phyloP scores from a whole-genome alignment of 495 filamentous ascomycete genomes.

The Hyaloscypha variabilis region DNA sequence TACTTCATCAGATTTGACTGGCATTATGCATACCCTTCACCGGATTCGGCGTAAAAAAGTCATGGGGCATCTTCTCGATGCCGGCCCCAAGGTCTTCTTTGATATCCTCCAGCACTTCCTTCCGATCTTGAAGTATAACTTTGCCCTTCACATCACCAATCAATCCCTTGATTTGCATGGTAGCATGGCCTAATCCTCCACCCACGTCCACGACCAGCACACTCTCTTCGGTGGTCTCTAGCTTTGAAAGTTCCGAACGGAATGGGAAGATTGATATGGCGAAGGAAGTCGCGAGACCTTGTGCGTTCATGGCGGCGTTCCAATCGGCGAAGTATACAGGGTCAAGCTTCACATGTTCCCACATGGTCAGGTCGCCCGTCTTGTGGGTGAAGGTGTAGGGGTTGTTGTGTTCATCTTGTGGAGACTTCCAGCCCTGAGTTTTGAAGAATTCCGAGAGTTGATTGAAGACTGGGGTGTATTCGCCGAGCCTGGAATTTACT shows the following conservation, averaged over 20 bases:
- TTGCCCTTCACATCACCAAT: constrained; percentile 14
- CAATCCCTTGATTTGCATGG: constrained; percentile 2
- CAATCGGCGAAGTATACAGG: constrained; percentile 24
- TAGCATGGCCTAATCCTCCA: constrained; percentile 31
- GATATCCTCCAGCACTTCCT: constrained; percentile 38
- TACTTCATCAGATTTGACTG: constrained; percentile 44
- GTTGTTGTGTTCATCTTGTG: constrained; percentile 23
- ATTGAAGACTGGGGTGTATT: constrained; percentile 12
- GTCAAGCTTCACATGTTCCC: constrained; percentile 20
- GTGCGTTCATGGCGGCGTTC: constrained; percentile 30
- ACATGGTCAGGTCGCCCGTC: constrained; percentile 26
- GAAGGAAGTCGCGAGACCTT: constrained; percentile 12
- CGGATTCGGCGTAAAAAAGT: constrained; percentile 55
- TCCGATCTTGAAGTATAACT: constrained; percentile 58
- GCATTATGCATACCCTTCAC: constrained; percentile 41
- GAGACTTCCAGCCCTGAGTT: constrained; percentile 24
- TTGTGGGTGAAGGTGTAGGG: constrained; percentile 30
- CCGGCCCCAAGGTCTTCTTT: constrained; percentile 32
- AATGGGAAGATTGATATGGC: constrained; percentile 25
- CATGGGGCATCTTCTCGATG: constrained; percentile 44
- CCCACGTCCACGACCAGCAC: constrained; percentile 33
- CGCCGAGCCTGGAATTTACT: constrained; percentile 20
- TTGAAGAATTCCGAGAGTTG: constrained; percentile 27
- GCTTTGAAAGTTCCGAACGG: constrained; percentile 18
- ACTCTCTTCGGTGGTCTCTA: constrained; percentile 25